Conservation (phyloP, 1,139 yeast genomes). For the Taphrina flavorubra region DNA sequence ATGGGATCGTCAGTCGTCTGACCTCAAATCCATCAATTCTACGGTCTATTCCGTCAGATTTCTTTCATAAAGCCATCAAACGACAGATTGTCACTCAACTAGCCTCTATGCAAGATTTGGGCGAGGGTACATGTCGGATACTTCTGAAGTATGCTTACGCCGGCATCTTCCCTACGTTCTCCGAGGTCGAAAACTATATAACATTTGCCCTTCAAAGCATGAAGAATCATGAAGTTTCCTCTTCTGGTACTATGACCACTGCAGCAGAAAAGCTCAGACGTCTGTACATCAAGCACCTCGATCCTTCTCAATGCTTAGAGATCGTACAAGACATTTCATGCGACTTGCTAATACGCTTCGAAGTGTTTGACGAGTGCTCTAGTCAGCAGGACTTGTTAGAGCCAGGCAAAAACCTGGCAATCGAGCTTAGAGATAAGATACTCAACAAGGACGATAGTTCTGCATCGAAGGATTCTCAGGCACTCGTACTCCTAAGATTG, state of each 20-base stretch:
- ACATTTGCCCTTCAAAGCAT: conserved; percentile 6
- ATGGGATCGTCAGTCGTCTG: neutral
- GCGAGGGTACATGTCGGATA: neutral
- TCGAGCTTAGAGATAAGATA: neutral
- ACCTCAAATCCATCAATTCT: neutral
- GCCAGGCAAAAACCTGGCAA: neutral
- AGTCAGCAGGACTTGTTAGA: neutral
- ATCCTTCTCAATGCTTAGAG: neutral
- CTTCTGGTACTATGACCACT: neutral
- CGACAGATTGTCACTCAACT: conserved; percentile 4
- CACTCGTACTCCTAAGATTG: neutral
- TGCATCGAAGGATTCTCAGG: neutral
- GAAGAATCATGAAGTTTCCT: neutral
- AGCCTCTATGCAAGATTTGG: neutral
- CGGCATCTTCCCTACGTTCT: conserved; percentile 13
- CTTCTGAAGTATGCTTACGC: conserved; percentile 25
- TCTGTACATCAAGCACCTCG: neutral
- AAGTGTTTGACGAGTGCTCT: conserved; percentile 1
- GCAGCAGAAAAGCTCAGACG: neutral
- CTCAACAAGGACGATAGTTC: neutral
- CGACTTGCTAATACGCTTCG: neutral
- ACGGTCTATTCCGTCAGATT: conserved; percentile 17
- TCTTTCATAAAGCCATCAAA: conserved; percentile 18
- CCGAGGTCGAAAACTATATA: neutral
- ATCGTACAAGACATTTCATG: neutral